A percentile compares a stretch with the other conserved stretches of the same genome.
Evolutionary conservation across 495 filamentous ascomycete species (phyloP).

Genomic region (Elasticomyces elasticus): DNA sequence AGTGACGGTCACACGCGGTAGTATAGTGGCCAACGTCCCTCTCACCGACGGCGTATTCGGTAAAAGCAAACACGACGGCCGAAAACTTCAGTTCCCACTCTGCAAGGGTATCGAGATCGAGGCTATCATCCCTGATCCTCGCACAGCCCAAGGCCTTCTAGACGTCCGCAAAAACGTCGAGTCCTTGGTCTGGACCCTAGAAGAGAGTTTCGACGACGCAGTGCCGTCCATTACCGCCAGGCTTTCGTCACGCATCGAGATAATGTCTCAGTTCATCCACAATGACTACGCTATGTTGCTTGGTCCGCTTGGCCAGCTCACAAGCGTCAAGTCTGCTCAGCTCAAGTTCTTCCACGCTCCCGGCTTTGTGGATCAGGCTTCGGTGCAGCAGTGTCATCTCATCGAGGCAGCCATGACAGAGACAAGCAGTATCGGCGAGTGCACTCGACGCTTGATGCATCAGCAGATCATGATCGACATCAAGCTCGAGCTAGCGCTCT

Average conservation of each 20-base stretch:
- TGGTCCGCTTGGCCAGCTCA: background rate
- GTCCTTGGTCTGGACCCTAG: background rate
- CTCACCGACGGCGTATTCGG: background rate
- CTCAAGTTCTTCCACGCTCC: background rate
- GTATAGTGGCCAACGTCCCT: background rate
- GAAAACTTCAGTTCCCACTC: no score
- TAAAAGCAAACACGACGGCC: background rate
- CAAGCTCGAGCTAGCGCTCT: background rate
- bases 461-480: background rate
- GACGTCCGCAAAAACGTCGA: background rate
- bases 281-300: background rate
- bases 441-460: background rate
- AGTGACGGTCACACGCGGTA: background rate
- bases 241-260: background rate
- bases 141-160: background rate
- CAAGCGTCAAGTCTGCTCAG: background rate
- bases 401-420: background rate
- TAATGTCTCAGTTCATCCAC: background rate
- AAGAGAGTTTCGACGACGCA: background rate
- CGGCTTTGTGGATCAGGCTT: background rate
- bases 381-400: background rate
- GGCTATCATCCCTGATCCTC: background rate
- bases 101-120: background rate
- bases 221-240: background rate
- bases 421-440: background rate